Base-by-base conservation (phyloP, 495 filamentous ascomycete genomes). In the Trichoderma reesei region DNA sequence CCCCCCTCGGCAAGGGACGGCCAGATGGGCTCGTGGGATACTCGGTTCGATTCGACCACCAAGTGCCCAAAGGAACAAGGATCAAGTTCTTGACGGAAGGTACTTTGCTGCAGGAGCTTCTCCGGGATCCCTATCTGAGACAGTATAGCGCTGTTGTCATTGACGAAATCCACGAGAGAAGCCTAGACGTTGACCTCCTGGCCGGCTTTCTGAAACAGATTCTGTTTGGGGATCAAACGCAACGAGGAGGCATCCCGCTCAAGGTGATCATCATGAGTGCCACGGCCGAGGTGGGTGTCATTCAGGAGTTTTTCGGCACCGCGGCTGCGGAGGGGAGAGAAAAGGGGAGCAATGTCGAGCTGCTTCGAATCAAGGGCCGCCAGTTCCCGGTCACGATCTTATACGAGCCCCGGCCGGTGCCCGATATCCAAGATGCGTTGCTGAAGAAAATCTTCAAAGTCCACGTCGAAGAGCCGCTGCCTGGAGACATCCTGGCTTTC, bases 251-350 rank as follows among this genome's bases (percentile, higher is more conserved):
- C 11, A 74, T 90, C 48, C 84, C 88, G 1, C 76, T 98, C 64
- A 98, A 96, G 71, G 87, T 96, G 10, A 83, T 95, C 16, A 84
- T 97, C 67, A 99, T 99, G 95, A 96, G 91, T 77, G 95, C 95
- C 60, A 99, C 95, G 16, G 88, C 90, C 18, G 91, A 97, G 72
- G 85, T 94, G 67, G 88, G 91, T 64, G 85, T 78, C 63, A 82
- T 97, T 34, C 79, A 83, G 48, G 75, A 78, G 1, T 98, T 96
- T 74, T 96, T 96, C 70, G 80, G 82, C 9, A 67, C 48, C 3
- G 61, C 63, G 11, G 56, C 67, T 8, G 14, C 67, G 1, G 0
- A 41, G 64, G 59, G 56, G 66, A 56, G 16, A 46, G 37, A 26
- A 18, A 34, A 65, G 1, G 33, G 56, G 8, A 34, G 65, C 10